phyloP scores from a whole-genome alignment of 306 rosid genomes.

The Comarum palustre region DNA sequence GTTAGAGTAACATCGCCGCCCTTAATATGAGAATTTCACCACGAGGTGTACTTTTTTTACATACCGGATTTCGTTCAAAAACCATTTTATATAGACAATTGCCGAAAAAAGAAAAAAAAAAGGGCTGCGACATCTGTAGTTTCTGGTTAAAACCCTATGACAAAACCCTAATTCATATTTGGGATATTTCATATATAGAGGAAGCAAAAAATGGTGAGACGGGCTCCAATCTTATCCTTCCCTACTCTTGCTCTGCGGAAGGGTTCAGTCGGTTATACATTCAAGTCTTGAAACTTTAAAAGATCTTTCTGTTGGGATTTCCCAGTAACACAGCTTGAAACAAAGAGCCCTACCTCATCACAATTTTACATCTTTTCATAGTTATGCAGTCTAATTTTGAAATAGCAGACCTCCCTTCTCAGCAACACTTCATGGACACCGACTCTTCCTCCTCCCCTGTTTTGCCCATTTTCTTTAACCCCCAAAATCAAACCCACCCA shows the following conservation, averaged over 20 bases:
- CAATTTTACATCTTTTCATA: not conserved
- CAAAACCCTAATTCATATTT: not conserved
- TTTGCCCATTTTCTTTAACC: constrained; percentile 10
- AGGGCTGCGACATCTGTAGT: not conserved
- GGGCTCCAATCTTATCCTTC: constrained; percentile 3
- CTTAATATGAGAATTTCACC: too few species aligned
- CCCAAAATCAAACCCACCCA: constrained; percentile 20
- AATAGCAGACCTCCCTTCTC: not conserved
- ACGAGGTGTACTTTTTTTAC: too few species aligned
- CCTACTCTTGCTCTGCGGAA: not conserved
- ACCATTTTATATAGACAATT: too few species aligned
- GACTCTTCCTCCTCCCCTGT: constrained; percentile 3
- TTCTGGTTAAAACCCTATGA: not conserved
- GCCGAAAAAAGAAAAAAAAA: too few species aligned
- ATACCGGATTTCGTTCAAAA: too few species aligned
- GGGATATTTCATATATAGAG: too few species aligned
- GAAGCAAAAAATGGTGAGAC: not conserved
- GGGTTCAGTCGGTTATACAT: not conserved
- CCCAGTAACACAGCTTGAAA: not conserved
- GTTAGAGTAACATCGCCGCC: too few species aligned
- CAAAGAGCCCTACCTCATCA: not conserved
- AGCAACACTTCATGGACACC: constrained; percentile 15
- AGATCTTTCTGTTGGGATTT: constrained; percentile 17
- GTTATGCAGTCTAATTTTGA: constrained; percentile 24
- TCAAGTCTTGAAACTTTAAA: not conserved